Evolutionary conservation across 108 stramenopile species (phyloP), one percentile per base, ranked within the genome.

Genomic region (Cyclotella choctawhatcheeana): DNA sequence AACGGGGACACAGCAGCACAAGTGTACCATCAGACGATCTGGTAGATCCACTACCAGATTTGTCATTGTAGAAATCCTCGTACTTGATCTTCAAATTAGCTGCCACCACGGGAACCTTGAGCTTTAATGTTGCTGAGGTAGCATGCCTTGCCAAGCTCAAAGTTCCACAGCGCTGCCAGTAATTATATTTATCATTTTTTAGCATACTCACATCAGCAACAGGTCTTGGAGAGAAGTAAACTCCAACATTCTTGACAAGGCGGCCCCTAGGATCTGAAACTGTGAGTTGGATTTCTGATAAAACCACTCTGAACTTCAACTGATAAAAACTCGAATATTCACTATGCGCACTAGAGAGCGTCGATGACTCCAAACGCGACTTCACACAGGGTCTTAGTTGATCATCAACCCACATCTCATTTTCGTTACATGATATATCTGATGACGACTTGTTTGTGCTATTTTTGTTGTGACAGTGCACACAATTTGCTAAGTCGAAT

Each of bases 1-100:
- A 98, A 10, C 97, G 84, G 0, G 98, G 98, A 76, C 98, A 98
- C 53, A 85, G 84, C 3, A 96, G 65, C 43, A 88, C 34, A 37
- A 87, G 59, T 10, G 72, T 60, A 18, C 88, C 91, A 64, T 86
- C 86, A 5, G 76, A 50, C 25, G 85, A 66, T 66, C 88, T 82
- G 21, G 16, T 63, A n/a, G 47, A 48, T 8, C 55, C 51, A 13
- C 73, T 75, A 21, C 82, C 86, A 25, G 82, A 67, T 34, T 88
- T 84, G 29, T 93, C 92, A 62, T 91, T n/a, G n/a, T n/a, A 92
- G 67, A 96, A 96, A 4, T 93, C 93, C 34, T 81, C 69, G 48
- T 89, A 94, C 32, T 63, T 68, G 56, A 94, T 78, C 44, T 81
- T 89, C 10, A 96, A 50, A 48, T 94, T 94, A 18, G 93, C 84